Base-by-base conservation (phyloP, 2,329 filamentous ascomycete genomes). In the Trichoderma afroharzianum region DNA sequence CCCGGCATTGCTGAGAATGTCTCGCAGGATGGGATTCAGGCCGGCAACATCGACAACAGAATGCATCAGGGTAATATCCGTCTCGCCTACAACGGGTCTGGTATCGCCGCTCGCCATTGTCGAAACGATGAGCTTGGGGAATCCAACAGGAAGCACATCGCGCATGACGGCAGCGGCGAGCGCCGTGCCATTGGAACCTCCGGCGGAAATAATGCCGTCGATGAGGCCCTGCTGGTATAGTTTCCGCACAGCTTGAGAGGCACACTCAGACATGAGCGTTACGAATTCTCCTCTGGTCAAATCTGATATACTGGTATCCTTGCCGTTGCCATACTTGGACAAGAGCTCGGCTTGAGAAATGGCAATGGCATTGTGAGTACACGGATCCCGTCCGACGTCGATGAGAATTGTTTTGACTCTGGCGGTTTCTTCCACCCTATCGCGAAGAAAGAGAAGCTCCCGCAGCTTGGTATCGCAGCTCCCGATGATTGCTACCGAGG, bases 1-100 rank as follows among this genome's bases (percentile, higher is more conserved):
- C 0, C 87, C 90, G 0, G 91, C 90, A 74, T 93, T 93, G 26
- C 82, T 79, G 7, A 93, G 78, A 0, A 93, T 85, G 2, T 82
- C 81, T 7, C 83, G 83, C 15, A 93, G 79, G 3, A 93, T 81
- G 2, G 83, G 80, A 73, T 93, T 93, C 11, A 88, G 78, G 0
- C 91, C 91, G 1, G 91, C 89, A 64, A 93, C 85, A 71, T 93
- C 91, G 15, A 93, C 91, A 1, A 93, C 89, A 18, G 87, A 90
- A 75, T 92, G 91, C 87, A 92, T 91, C 80, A 93, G 85, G 0
- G 87, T 87, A 61, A 93, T 90, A 73, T 93, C 91, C 0, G 87
- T 88, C 78, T 92, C 90, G 53, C 87, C 90, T 1, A 93, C 83
- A n/a, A 91, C 87, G 0, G 87, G 86, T 0, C 85, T 85, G 1